These are phyloP conservation scores for Musa acuminata DNA, from an alignment of 176 grass and related monocot genomes.

Conservation along the genomic window DNA sequence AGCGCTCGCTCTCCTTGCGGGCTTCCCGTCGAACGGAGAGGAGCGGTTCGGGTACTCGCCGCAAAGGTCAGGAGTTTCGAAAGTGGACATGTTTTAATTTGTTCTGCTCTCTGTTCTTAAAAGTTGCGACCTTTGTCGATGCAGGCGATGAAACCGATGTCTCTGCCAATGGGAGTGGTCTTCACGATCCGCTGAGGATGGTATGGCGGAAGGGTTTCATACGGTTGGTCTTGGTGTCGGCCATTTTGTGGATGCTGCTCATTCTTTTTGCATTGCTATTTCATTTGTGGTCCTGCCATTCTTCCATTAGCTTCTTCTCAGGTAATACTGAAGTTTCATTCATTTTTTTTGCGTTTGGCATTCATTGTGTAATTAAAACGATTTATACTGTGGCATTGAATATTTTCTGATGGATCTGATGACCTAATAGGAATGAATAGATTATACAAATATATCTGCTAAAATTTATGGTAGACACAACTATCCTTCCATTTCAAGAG, in stretches of 20 bases:
- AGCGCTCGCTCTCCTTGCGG: conserved; percentile 28
- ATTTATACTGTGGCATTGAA: neutral
- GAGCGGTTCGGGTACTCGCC: conserved; percentile 17
- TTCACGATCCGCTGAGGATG: conserved; percentile 21
- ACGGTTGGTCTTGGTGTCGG: conserved; percentile 59
- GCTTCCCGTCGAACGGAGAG: conserved; percentile 23
- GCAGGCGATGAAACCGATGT: neutral
- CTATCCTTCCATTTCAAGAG: too few relatives aligned
- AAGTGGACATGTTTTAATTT: too few relatives aligned
- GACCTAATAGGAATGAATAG: neutral
- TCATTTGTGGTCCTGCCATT: conserved; percentile 78
- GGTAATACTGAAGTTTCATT: conserved; percentile 25
- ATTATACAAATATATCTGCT: too few relatives aligned
- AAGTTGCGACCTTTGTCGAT: neutral
- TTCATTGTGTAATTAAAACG: neutral
- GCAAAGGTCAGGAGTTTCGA: conserved; percentile 35
- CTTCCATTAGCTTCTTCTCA: conserved; percentile 57
- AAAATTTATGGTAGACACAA: too few relatives aligned
- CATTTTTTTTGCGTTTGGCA: neutral
- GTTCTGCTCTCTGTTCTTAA: neutral
- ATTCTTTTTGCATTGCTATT: conserved; percentile 79
- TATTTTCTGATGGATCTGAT: neutral
- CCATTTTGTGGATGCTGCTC: conserved; percentile 63
- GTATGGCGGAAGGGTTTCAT: conserved; percentile 54
- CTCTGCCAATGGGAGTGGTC: neutral